Base-by-base conservation (phyloP, 805 yeast species). In the Candida saitoana region DNA sequence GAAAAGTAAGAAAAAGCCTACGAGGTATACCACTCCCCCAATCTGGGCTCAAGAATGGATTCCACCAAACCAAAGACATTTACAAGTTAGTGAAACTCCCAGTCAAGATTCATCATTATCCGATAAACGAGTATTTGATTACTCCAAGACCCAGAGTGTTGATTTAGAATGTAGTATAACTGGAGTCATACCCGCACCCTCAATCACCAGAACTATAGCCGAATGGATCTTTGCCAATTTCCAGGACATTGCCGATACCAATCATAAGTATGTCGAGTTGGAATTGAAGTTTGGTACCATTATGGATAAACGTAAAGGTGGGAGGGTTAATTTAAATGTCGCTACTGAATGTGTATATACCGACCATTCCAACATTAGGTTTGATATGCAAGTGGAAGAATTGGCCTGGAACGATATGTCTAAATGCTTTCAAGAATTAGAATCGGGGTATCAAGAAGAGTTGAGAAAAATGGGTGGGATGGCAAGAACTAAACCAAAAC, bases 161-260 rank as follows among this genome's bases (percentile, higher is more conserved):
- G 73, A 67, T 50, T 53, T 69, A 33, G 73, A 69, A 50, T 67
- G 73, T 38, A 77, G 88, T 33, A 74, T 87, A 14, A 81, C 88
- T 0, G 90, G 89, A 4, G 73, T 84, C 1, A 80, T 80, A 34
- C 93, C 93, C 1, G 77, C 86, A 37, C 88, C 87, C 54, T 91
- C 87, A 52, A 69, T 87, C 44, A 84, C 90, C 4, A 78, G 90
- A 55, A 79, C 86, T 25, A 79, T 90, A 5, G 84, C 93, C 17
- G 87, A 84, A 51, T 90, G 97, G 97, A 73, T 90, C 6, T 89
- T 84, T 70, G 89, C 95, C 15, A 83, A 86, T 48, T 71, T 88
- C 36, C 73, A 73, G 35, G 86, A 86, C 25, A 74, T 87, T 31
- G 76, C 79, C 31, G 67, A 65, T 17, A 77, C 76, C 32, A 74